Percentiles rank a stretch among this genome's conserved stretches.
Conservation (phyloP, 768 basidiomycete genomes). For the Dacryopinax primogenitus region DNA sequence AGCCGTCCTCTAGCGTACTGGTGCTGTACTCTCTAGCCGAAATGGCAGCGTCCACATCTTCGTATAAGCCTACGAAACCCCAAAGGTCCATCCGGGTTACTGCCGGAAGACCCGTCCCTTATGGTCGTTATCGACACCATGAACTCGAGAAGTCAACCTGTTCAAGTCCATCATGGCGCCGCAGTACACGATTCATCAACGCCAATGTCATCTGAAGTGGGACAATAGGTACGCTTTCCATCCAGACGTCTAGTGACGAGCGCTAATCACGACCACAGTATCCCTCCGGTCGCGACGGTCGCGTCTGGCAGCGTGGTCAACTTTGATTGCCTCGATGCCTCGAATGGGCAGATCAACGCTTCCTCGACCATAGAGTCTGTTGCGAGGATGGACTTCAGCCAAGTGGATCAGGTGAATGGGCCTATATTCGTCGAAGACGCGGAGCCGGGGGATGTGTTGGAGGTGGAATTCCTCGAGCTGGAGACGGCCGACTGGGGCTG, state of each 20-base stretch:
- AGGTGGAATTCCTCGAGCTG: slow-evolving; percentile 45
- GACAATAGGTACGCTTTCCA: slow-evolving; percentile 38
- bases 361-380: slow-evolving; percentile 31
- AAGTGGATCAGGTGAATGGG: slow-evolving; percentile 47
- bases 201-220: slow-evolving; percentile 44
- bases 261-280: slow-evolving; percentile 26
- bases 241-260: not conserved
- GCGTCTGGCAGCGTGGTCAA: slow-evolving; percentile 42
- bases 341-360: slow-evolving; percentile 45
- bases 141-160: not conserved
- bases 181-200: slow-evolving; percentile 1
- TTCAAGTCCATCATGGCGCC: not conserved
- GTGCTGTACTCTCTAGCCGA: no score
- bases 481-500: slow-evolving; percentile 49
- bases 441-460: slow-evolving; percentile 43
- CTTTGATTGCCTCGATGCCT: slow-evolving; percentile 52
- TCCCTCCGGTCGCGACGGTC: slow-evolving; percentile 39
- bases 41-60: no score
- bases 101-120: slow-evolving; percentile 8
- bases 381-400: slow-evolving; percentile 34
- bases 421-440: slow-evolving; percentile 45
- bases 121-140: not conserved
- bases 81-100: not conserved
- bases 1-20: no score
- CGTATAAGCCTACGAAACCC: no score